Percentiles rank a stretch among this genome's conserved stretches.
Evolutionary conservation across 805 yeast species (phyloP).

Genomic region (Ogataea thermomethanolica): DNA sequence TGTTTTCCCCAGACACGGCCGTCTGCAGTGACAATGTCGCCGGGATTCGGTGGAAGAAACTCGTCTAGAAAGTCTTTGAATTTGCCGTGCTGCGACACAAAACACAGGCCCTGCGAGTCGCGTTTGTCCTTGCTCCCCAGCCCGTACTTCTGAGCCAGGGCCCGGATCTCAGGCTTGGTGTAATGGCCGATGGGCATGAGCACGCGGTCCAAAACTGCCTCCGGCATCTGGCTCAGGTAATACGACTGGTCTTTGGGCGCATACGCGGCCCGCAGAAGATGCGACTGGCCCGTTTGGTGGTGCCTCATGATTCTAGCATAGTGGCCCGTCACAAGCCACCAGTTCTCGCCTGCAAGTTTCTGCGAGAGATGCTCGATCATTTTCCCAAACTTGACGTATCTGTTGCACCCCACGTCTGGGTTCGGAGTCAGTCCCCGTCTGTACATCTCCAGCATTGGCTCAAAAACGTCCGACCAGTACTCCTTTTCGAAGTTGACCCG

Average conservation of each 20-base stretch:
- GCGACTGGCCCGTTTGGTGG: slow-evolving; percentile 32
- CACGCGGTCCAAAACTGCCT: slow-evolving; percentile 41
- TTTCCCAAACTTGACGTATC: slow-evolving; percentile 81
- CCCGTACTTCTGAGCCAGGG: slow-evolving; percentile 51
- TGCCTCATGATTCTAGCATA: slow-evolving; percentile 54
- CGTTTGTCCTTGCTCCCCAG: slow-evolving; percentile 73
- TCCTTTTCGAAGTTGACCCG: slow-evolving; percentile 84
- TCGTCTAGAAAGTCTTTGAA: slow-evolving; percentile 73
- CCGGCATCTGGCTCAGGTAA: slow-evolving; percentile 69
- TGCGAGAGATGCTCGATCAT: slow-evolving; percentile 51
- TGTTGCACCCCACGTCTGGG: slow-evolving; percentile 89
- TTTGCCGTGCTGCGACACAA: slow-evolving; percentile 64
- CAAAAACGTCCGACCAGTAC: slow-evolving; percentile 90
- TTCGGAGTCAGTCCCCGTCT: slow-evolving; percentile 81
- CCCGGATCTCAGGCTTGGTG: slow-evolving; percentile 70
- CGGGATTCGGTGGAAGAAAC: slow-evolving; percentile 69
- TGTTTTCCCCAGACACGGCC: slow-evolving; percentile 80
- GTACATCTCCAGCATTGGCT: slow-evolving; percentile 82
- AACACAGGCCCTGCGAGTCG: slow-evolving; percentile 94
- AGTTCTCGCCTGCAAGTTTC: slow-evolving; percentile 30
- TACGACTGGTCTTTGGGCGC: slow-evolving; percentile 83
- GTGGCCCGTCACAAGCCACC: slow-evolving; percentile 94
- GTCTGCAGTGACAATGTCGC: slow-evolving; percentile 71
- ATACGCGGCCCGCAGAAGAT: slow-evolving; percentile 57
- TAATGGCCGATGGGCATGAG: slow-evolving; percentile 81